Conservation (phyloP, 2,329 filamentous ascomycete genomes). For the Trichoderma cornu-damae region DNA sequence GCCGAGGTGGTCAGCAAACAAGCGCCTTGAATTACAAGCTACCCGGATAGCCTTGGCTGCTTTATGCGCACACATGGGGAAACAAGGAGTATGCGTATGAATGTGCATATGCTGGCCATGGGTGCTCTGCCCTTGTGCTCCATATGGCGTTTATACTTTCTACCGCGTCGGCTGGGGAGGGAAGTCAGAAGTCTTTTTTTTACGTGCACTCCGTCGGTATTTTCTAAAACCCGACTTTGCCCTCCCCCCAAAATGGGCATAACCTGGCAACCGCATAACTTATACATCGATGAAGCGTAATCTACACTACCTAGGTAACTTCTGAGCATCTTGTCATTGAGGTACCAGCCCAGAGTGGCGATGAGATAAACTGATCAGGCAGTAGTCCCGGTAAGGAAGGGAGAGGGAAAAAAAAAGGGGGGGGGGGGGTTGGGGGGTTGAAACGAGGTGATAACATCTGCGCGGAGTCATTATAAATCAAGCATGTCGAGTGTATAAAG, state of each 20-base stretch:
- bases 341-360: neutral
- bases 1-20: no score
- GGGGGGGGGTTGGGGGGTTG: no score
- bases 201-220: no score
- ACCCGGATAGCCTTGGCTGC: neutral
- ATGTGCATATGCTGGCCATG: neutral
- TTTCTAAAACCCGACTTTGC: no score
- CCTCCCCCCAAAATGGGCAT: no score
- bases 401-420: neutral
- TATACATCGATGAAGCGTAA: no score
- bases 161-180: no score
- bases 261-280: no score
- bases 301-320: no score
- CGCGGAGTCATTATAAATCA: neutral
- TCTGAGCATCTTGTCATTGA: neutral
- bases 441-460: neutral
- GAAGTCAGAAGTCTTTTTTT: no score
- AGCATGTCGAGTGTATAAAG: neutral
- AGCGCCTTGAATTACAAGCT: neutral
- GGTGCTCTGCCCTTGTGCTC: neutral
- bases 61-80: conserved; percentile 8
- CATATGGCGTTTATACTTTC: neutral
- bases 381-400: neutral
- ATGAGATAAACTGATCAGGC: neutral
- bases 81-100: neutral